Percentiles rank a stretch among this genome's conserved stretches.
Conservation (phyloP, 2,329 filamentous ascomycete genomes). For the Ambrosiella xylebori region DNA sequence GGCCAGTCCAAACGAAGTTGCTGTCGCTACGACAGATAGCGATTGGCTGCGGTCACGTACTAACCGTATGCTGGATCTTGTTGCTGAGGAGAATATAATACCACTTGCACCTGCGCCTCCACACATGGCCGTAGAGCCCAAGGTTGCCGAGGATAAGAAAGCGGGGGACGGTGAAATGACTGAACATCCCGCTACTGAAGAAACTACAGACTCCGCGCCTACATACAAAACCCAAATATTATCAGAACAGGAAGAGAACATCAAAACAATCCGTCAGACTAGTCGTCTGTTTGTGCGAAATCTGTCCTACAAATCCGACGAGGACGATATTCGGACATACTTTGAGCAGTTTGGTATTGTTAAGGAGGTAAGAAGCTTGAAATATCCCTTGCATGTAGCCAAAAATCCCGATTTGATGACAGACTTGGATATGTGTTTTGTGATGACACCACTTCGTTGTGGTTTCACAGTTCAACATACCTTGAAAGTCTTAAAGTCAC, state of each 20-base stretch:
- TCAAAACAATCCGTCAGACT: conserved; percentile 51
- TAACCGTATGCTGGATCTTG: conserved; percentile 66
- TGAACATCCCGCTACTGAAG: conserved; percentile 13
- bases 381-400: not conserved
- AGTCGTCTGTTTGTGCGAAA: conserved; percentile 79
- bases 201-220: conserved; percentile 6
- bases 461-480: not conserved
- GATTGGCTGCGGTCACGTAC: conserved; percentile 89
- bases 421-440: not conserved
- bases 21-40: conserved; percentile 43
- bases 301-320: conserved; percentile 60
- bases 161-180: conserved; percentile 12
- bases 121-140: not conserved
- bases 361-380: conserved; percentile 58
- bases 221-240: not conserved
- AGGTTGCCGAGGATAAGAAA: not conserved
- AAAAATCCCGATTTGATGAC: too few relatives aligned
- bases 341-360: conserved; percentile 60
- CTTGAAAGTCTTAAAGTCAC: not conserved
- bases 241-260: conserved; percentile 23
- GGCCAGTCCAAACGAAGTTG: not conserved
- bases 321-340: conserved; percentile 55
- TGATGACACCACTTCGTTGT: not conserved
- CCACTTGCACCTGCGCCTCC: conserved; percentile 8
- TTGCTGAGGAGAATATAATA: conserved; percentile 50